Conservation (phyloP, 768 basidiomycete genomes). For the Gloeopeniophorella convolvens region DNA sequence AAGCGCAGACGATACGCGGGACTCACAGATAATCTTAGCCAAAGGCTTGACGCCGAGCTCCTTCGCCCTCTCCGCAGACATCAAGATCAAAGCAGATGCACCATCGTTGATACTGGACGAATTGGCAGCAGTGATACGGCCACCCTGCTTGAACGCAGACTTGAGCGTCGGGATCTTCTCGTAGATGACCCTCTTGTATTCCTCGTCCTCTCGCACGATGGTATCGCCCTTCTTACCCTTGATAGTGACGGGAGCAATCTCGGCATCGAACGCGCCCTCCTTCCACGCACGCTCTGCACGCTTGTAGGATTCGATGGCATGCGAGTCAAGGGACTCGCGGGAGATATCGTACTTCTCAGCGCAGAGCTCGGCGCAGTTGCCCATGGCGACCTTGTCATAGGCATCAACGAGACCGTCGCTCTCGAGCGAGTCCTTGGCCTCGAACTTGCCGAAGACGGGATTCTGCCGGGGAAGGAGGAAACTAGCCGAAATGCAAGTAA, state of each 20-base stretch:
- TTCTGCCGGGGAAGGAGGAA: slow-evolving; percentile 80
- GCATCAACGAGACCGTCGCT: slow-evolving; percentile 94
- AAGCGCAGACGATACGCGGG: background rate
- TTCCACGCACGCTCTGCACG: slow-evolving; percentile 91
- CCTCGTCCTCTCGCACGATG: slow-evolving; percentile 90
- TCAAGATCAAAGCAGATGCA: slow-evolving; percentile 90
- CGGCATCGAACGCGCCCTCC: slow-evolving; percentile 73
- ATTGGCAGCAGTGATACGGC: slow-evolving; percentile 94
- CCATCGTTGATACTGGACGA: slow-evolving; percentile 94
- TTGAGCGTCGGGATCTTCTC: slow-evolving; percentile 88
- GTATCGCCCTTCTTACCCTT: slow-evolving; percentile 93
- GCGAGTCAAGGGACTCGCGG: slow-evolving; percentile 83
- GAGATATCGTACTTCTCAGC: slow-evolving; percentile 78
- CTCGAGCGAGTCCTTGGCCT: slow-evolving; percentile 81
- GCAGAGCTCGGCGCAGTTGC: slow-evolving; percentile 87
- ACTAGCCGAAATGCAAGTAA: slow-evolving; percentile 32
- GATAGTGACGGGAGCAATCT: slow-evolving; percentile 86
- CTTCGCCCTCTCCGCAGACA: slow-evolving; percentile 88
- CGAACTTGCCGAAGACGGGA: slow-evolving; percentile 84
- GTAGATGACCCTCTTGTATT: slow-evolving; percentile 93
- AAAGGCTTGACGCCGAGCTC: slow-evolving; percentile 88
- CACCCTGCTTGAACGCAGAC: slow-evolving; percentile 86
- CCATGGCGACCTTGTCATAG: slow-evolving; percentile 98
- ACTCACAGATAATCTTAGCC: slow-evolving; percentile 91
- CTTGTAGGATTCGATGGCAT: slow-evolving; percentile 92